phyloP scores from a whole-genome alignment of 2,329 filamentous ascomycete species.

The Pseudogymnoascus destructans region DNA sequence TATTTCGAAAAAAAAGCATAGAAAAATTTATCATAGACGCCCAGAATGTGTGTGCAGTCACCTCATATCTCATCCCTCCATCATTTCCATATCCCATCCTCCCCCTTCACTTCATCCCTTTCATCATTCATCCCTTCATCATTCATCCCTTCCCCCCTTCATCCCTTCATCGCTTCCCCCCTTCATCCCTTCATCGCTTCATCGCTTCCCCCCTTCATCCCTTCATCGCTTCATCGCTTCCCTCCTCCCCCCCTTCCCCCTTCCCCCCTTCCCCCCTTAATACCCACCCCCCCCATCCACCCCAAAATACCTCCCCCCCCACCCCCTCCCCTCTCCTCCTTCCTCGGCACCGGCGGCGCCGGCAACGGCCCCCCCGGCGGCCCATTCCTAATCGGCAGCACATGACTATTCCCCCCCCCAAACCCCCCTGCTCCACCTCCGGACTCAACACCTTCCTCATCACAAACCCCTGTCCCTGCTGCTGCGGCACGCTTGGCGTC shows the following conservation, averaged over 20 bases:
- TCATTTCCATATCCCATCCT: background rate
- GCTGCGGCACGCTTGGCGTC: background rate
- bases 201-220: too few species aligned
- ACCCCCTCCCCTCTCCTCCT: constrained; percentile 31
- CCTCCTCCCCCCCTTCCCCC: background rate
- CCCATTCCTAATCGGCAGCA: constrained; percentile 50
- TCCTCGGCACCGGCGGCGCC: constrained; percentile 39
- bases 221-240: background rate
- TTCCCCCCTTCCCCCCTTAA: background rate
- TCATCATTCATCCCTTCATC: too few species aligned
- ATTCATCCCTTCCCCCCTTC: too few species aligned
- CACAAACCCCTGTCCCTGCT: too few species aligned
- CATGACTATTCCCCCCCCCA: constrained; percentile 36
- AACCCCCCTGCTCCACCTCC: background rate
- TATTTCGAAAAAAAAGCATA: background rate
- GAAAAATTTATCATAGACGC: background rate
- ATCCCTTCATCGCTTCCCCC: background rate
- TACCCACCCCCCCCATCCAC: background rate
- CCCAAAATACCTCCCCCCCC: constrained; percentile 6
- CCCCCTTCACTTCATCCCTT: background rate
- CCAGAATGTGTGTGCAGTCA: background rate
- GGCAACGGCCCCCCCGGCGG: constrained; percentile 45
- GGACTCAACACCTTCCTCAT: background rate
- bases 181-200: background rate
- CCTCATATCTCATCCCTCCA: background rate